Base-by-base conservation (phyloP, 2,329 filamentous ascomycete genomes). In the Ceratocystis cacaofunesta region DNA sequence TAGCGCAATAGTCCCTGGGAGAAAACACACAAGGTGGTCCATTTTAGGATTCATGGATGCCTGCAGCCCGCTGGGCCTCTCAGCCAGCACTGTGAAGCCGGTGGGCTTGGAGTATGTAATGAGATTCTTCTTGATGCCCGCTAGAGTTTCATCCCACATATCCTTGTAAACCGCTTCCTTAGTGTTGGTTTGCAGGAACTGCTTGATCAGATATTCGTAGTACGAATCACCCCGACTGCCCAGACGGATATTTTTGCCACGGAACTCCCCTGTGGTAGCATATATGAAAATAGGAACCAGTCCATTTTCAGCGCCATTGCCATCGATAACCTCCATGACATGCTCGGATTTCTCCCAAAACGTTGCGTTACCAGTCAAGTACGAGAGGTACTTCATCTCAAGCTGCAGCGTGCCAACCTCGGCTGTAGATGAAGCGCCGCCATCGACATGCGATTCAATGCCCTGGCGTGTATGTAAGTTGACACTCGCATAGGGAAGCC, bases 201-300 rank as follows among this genome's bases (percentile, higher is more conserved):
- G 94, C 78, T 99, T 99, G 79, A 97, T 95, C 62, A 99, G 84
- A 74, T 99, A 99, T 76, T 99, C 90, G 76, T 99, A 99, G 77
- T 97, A 99, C 61, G 92, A 96, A 77, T 99, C 94, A 58, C 94
- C 94, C 68, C 94, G 85, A 73, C 90, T 96, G 48, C 94, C 94
- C 25, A 97, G 81, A 19, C 94, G 88, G 71, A 99, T 92, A 72
- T 96, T 95, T 22, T 85, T 76, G 22, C 90, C 90, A 62, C 84
- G 82, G 76, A 97, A 99, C 64, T 84, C 78, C 66, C 94, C 94
- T 12, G 79, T 85, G 32, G 85, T 83, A 3, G 94, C 85, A 73
- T 90, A 86, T 70, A 99, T 87, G 75, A 88, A 97, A 71, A 97
- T 97, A 43, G 92, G 94, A 2, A 97, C 81, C 19, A 99, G 82